These are phyloP conservation scores for Sabuloglossum arenarium DNA, from an alignment of 495 filamentous ascomycete species.

Conservation along the genomic window DNA sequence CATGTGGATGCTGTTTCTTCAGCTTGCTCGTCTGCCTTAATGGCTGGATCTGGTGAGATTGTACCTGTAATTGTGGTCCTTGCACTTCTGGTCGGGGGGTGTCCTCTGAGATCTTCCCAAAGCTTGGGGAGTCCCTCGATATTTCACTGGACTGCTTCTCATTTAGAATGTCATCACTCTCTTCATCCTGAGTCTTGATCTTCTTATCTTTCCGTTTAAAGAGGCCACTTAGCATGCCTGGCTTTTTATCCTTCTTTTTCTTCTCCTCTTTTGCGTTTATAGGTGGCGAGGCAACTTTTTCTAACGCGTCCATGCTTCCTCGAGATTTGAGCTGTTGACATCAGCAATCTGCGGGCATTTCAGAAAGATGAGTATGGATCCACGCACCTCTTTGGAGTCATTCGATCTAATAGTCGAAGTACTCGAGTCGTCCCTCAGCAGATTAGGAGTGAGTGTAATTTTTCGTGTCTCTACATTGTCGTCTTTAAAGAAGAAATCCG, in stretches of 20 bases:
- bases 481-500: slow-evolving; percentile 93
- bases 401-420: slow-evolving; percentile 31
- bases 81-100: slow-evolving; percentile 16
- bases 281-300: slow-evolving; percentile 27
- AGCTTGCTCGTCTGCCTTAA: slow-evolving; percentile 49
- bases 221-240: slow-evolving; percentile 75
- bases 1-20: slow-evolving; percentile 43
- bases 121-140: slow-evolving; percentile 27
- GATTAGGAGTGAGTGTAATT: slow-evolving; percentile 85
- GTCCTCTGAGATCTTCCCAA: slow-evolving; percentile 28
- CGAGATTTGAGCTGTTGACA: slow-evolving; percentile 19
- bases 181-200: slow-evolving; percentile 45
- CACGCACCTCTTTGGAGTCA: slow-evolving; percentile 41
- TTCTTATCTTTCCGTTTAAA: slow-evolving; percentile 95
- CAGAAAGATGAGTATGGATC: not conserved
- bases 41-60: slow-evolving; percentile 9
- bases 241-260: slow-evolving; percentile 81
- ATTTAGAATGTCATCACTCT: slow-evolving; percentile 30
- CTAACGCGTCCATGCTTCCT: slow-evolving; percentile 27
- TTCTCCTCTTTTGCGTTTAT: slow-evolving; percentile 54
- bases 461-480: slow-evolving; percentile 90
- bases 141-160: slow-evolving; percentile 40
- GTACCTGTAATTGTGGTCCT: not conserved
- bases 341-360: not conserved
- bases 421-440: slow-evolving; percentile 66